phyloP scores from a whole-genome alignment of 176 grass and related monocot genomes.

The Aechmea fasciata region DNA sequence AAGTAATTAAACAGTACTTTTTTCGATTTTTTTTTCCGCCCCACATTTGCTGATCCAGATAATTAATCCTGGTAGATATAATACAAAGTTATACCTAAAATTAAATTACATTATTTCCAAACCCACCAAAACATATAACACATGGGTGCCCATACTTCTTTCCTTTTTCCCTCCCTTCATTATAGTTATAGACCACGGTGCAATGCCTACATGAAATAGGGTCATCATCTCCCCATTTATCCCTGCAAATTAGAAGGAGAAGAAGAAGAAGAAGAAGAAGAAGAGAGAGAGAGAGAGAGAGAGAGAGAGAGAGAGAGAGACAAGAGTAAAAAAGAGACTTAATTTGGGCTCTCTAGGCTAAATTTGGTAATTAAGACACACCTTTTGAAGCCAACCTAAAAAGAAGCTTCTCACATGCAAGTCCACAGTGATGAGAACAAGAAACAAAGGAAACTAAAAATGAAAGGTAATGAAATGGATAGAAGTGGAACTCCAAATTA shows the following conservation, averaged over 20 bases:
- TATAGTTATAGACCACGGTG: background rate
- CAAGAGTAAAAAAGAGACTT: background rate
- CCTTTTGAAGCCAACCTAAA: slow-evolving; percentile 15
- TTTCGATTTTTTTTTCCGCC: too few relatives aligned
- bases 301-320: background rate
- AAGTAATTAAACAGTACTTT: background rate
- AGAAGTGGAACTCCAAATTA: slow-evolving; percentile 9
- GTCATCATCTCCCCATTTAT: background rate
- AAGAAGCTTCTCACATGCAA: slow-evolving; percentile 10
- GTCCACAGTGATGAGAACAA: slow-evolving; percentile 4
- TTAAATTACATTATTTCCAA: background rate
- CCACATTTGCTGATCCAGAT: too few relatives aligned
- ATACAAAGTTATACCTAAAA: too few relatives aligned
- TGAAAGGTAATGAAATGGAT: background rate
- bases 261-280: background rate
- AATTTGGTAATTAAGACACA: background rate
- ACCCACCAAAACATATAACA: background rate
- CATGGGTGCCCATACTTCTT: slow-evolving; percentile 1
- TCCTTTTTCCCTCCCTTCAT: background rate
- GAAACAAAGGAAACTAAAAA: background rate
- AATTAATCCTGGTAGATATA: too few relatives aligned
- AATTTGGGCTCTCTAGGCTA: background rate
- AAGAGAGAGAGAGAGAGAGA: background rate
- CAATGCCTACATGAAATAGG: background rate
- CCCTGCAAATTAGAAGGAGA: background rate